phyloP scores from a whole-genome alignment of 805 yeast species.

The Kuraishia molischiana region DNA sequence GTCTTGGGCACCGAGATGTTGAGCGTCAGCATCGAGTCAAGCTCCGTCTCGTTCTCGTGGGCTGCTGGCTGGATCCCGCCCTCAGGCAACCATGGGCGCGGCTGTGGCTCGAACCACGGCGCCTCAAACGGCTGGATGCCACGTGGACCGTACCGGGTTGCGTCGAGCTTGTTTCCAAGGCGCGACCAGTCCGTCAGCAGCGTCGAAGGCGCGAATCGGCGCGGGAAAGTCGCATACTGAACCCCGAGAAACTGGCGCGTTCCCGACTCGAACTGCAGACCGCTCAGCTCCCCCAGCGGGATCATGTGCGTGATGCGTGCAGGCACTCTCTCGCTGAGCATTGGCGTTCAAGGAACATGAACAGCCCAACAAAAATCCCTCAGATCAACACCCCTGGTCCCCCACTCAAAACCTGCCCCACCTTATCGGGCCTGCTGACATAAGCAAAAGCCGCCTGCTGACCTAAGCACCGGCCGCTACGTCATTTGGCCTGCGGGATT shows the following conservation, averaged over 20 bases:
- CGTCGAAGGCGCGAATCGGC: background rate
- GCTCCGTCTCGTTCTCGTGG: constrained; percentile 3
- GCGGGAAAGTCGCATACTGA: background rate
- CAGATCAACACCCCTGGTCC: too few species aligned
- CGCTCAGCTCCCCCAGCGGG: background rate
- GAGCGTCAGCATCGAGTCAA: constrained; percentile 5
- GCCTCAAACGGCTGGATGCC: constrained; percentile 5
- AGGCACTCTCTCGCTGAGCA: too few species aligned
- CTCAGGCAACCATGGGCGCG: constrained; percentile 5
- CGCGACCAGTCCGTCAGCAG: background rate
- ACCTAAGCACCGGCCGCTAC: too few species aligned
- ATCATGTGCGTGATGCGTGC: too few species aligned
- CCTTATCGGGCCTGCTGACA: too few species aligned
- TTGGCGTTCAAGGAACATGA: too few species aligned
- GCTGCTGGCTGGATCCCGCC: background rate
- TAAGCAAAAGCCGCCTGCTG: too few species aligned
- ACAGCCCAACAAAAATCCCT: too few species aligned
- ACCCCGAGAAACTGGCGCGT: background rate
- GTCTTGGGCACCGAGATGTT: constrained; percentile 3
- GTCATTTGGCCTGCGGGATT: too few species aligned
- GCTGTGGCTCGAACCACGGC: constrained; percentile 2
- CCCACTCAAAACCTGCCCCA: too few species aligned
- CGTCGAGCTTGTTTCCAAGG: background rate
- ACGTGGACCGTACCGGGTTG: constrained; percentile 3
- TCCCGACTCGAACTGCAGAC: background rate